phyloP scores from a whole-genome alignment of 306 rosid species.

The Notholithocarpus densiflorus region DNA sequence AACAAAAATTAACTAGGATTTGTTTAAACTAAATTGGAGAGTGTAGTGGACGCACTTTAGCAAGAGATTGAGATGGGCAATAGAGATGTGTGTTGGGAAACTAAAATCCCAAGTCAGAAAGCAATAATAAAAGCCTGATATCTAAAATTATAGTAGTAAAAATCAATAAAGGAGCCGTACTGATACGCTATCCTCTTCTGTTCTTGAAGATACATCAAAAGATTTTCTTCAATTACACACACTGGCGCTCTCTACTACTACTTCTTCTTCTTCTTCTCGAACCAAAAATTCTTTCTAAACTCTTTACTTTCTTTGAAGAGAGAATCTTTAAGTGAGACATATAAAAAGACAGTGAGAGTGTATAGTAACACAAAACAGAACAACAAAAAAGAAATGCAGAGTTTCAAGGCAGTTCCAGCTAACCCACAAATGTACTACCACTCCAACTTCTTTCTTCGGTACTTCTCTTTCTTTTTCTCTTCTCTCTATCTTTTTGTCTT shows the following conservation, averaged over 20 bases:
- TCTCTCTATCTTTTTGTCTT: neutral
- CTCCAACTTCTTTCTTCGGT: conserved; percentile 58
- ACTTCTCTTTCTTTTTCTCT: neutral
- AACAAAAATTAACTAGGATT: neutral
- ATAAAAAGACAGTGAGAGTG: neutral
- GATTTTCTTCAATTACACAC: conserved; percentile 31
- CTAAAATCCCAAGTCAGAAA: conserved; percentile 77
- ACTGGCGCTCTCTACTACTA: neutral
- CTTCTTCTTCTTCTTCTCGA: conserved; percentile 13
- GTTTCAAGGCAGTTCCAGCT: conserved; percentile 49
- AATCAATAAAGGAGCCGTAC: conserved; percentile 32
- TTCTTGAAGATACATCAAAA: conserved; percentile 55
- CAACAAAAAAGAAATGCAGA: conserved; percentile 51
- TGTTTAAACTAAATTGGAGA: neutral
- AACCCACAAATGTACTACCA: conserved; percentile 47
- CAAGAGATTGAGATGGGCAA: conserved; percentile 28
- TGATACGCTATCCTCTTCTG: conserved; percentile 51
- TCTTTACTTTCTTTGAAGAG: conserved; percentile 1
- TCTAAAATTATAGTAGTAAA: neutral
- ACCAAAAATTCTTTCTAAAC: neutral
- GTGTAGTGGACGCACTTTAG: conserved; percentile 19
- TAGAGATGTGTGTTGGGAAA: conserved; percentile 63
- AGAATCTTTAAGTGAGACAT: neutral
- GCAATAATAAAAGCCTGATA: conserved; percentile 52
- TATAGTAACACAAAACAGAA: neutral